A percentile compares a stretch with the other conserved stretches of the same genome.
Conservation (phyloP, 805 yeast species). For the Ascoidea asiatica region DNA sequence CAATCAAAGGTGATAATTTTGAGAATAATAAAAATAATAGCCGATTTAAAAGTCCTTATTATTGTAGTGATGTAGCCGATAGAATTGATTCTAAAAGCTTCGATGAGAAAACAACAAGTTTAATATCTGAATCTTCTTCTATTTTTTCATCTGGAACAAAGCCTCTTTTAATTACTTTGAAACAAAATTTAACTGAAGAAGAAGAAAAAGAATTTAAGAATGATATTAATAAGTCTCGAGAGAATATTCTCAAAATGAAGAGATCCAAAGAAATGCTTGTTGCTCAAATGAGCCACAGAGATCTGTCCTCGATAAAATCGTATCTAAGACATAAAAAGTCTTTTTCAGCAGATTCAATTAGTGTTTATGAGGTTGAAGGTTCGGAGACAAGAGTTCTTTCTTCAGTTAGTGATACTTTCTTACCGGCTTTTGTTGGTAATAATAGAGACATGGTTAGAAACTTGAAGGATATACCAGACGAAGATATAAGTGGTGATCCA, state of each 20-base stretch:
- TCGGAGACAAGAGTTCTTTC: constrained; percentile 5
- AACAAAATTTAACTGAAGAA: not conserved
- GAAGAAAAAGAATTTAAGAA: not conserved
- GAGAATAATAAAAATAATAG: not conserved
- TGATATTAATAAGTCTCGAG: not conserved
- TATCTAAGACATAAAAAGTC: not conserved
- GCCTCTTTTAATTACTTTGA: not conserved
- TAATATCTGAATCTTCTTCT: not conserved
- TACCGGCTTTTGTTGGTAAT: constrained; percentile 29
- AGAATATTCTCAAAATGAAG: constrained; percentile 11
- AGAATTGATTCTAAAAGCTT: not conserved
- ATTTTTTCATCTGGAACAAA: not conserved
- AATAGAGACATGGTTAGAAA: constrained; percentile 53
- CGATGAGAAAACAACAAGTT: not conserved
- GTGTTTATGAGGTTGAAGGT: not conserved
- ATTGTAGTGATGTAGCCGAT: not conserved
- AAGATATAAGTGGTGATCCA: constrained; percentile 53
- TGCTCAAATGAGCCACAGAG: no score
- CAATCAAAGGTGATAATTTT: not conserved
- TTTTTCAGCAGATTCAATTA: not conserved
- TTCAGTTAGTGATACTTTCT: constrained; percentile 6
- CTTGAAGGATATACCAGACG: constrained; percentile 79
- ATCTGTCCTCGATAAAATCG: no score
- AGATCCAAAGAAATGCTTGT: constrained; percentile 4
- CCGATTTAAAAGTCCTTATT: not conserved